Percentiles rank a stretch among this genome's conserved stretches.
Conservation (phyloP, 352 stramenopile species). For the Globisporangium canariense region DNA sequence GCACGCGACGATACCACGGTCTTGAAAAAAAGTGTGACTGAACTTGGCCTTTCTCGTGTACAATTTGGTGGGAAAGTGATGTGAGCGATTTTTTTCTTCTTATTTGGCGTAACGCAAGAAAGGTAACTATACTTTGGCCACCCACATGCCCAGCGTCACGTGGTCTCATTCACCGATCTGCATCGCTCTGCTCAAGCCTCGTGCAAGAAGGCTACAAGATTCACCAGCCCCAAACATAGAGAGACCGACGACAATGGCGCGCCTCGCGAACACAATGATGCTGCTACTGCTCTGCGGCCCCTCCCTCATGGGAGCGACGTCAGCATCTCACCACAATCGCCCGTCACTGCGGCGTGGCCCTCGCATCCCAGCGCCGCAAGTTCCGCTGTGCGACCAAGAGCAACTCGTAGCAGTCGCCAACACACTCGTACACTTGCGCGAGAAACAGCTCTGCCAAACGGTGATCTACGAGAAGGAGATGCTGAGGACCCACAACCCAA, state of each 20-base stretch:
- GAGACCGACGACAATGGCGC: neutral
- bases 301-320: neutral
- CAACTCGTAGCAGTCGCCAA: constrained; percentile 31
- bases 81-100: neutral
- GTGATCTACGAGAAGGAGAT: constrained; percentile 43
- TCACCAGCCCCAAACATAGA: neutral
- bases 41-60: constrained; percentile 2
- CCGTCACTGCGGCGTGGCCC: neutral
- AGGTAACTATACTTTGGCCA: constrained; percentile 1
- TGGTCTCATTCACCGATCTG: neutral
- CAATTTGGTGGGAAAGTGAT: neutral
- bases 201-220: neutral
- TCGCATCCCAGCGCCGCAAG: constrained; percentile 9
- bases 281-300: neutral
- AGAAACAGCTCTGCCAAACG: constrained; percentile 45
- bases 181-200: neutral
- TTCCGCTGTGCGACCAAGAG: constrained; percentile 38
- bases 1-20: neutral
- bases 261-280: neutral
- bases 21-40: neutral
- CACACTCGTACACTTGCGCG: constrained; percentile 37
- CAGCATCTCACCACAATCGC: neutral
- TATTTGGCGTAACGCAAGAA: constrained; percentile 1
- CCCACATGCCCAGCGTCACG: neutral
- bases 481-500: constrained; percentile 28